Conservation (phyloP, 2,329 filamentous ascomycete genomes). For the Aspergillus intermedius region DNA sequence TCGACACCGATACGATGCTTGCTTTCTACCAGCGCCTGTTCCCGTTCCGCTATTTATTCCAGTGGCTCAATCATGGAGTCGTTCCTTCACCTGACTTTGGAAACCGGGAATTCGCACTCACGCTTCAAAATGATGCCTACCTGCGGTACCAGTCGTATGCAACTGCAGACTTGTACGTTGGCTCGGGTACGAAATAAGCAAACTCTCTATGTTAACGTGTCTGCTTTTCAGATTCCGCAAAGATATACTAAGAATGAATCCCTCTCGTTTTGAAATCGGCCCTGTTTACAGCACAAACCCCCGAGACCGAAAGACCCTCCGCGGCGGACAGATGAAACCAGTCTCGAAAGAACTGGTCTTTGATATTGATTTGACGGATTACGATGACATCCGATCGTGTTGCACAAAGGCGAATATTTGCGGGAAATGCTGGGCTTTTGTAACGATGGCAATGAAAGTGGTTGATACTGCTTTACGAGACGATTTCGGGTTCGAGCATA, state of each 20-base stretch:
- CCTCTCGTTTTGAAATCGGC: conserved; percentile 94
- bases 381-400: conserved; percentile 93
- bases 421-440: conserved; percentile 90
- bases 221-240: conserved; percentile 64
- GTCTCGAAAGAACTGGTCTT: conserved; percentile 93
- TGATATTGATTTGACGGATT: conserved; percentile 99
- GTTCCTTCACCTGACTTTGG: conserved; percentile 80
- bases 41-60: conserved; percentile 88
- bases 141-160: conserved; percentile 81
- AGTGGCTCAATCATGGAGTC: conserved; percentile 94
- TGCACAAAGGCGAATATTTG: conserved; percentile 93
- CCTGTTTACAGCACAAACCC: conserved; percentile 95
- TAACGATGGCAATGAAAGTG: conserved; percentile 95
- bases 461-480: conserved; percentile 80
- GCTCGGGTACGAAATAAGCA: background rate
- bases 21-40: conserved; percentile 95
- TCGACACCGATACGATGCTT: conserved; percentile 78
- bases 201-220: conserved; percentile 1
- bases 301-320: conserved; percentile 80
- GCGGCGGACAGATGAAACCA: conserved; percentile 73
- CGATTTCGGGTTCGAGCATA: conserved; percentile 94
- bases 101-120: conserved; percentile 94
- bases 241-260: conserved; percentile 80
- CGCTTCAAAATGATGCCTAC: conserved; percentile 85
- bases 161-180: conserved; percentile 54